Evolutionary conservation across 2,329 filamentous ascomycete genomes (phyloP), one percentile per base, ranked within the genome.

Genomic region (Ceratocystis cubensis): DNA sequence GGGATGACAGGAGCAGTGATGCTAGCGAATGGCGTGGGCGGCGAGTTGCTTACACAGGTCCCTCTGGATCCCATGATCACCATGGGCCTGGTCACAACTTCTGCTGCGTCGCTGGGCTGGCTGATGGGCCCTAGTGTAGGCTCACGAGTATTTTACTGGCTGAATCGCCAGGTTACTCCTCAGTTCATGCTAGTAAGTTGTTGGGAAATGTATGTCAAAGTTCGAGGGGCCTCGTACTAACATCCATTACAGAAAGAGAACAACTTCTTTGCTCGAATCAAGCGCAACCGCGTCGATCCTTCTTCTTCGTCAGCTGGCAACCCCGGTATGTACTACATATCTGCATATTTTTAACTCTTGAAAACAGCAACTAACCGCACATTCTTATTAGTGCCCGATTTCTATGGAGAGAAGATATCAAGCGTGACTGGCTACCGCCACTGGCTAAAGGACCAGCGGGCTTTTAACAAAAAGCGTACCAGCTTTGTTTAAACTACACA

Each of bases 361-460:
- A 10, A 33, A 8, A 48, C 28, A 50, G 4, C 5, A 25, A 7
- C 61, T 61, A 46, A 68, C 13, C 59, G 28, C 5, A 53, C 25
- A 15, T 44, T 3, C 37, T 61, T 10, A 45, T 2, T 65, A 82
- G 89, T 96, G 0, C 92, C 93, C 56, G 94, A 99, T 75, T 99
- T 96, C 78, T 99, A 99, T 73, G 94, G 94, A 72, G 94, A 99
- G 79, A 97, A 96, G 82, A 96, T 99, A 72, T 89, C 89, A 64
- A 96, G 91, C 72, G 91, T 97, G 25, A 82, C 86, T 65, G 92
- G 90, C 61, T 99, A 97, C 76, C 82, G 94, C 72, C 87, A 91
- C 75, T 99, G 94, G 94, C 78, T 99, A 73, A 97, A 96, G 81
- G 94, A 99, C 74, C 94, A 97, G 80, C 83, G 93, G 69, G 93